Conservation (phyloP, 805 yeast genomes). For the Kluyveromyces nonfermentans region DNA sequence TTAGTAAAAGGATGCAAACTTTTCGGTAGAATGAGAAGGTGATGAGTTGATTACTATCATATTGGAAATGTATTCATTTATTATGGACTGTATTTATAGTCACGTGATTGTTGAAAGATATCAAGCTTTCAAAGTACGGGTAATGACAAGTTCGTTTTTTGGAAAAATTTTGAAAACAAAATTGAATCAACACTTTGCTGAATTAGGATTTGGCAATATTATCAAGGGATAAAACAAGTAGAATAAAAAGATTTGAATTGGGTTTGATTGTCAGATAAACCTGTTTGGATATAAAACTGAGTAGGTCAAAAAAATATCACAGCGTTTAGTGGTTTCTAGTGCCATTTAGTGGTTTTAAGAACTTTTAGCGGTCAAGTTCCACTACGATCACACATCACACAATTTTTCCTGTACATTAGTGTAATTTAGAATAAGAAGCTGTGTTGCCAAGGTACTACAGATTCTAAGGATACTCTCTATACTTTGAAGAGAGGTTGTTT, state of each 20-base stretch:
- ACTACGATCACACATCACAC: background rate
- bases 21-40: too few relatives aligned
- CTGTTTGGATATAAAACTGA: background rate
- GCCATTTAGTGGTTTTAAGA: background rate
- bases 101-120: too few relatives aligned
- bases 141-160: background rate
- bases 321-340: background rate
- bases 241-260: background rate
- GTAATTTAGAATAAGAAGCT: background rate
- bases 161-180: background rate
- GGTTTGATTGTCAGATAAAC: background rate
- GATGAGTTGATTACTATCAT: too few relatives aligned
- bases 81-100: too few relatives aligned
- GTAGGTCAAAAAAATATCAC: background rate
- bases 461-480: too few relatives aligned
- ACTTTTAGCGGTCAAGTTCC: background rate
- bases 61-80: too few relatives aligned
- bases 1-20: too few relatives aligned
- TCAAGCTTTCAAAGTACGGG: background rate
- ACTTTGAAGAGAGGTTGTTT: background rate
- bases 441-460: too few relatives aligned
- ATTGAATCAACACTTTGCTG: background rate
- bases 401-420: constrained; percentile 3
- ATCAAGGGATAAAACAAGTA: background rate
- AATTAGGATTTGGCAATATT: too few relatives aligned